phyloP scores from a whole-genome alignment of 1,284 basidiomycete species.

The Leccinum solheimii region DNA sequence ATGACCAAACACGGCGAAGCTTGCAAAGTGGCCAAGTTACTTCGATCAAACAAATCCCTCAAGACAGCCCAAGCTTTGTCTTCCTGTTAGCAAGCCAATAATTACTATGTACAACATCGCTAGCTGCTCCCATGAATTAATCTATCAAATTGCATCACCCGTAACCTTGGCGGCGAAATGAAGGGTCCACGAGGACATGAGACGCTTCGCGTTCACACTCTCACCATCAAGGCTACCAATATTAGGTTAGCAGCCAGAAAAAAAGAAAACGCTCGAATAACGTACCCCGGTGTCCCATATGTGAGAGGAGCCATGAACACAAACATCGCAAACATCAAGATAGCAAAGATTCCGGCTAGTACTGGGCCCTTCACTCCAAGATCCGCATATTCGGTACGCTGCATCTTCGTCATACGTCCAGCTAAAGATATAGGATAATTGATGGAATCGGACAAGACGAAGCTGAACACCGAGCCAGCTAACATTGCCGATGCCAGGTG shows the following conservation, averaged over 20 bases:
- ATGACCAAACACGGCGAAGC: background rate
- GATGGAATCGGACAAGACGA: constrained; percentile 88
- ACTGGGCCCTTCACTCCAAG: constrained; percentile 68
- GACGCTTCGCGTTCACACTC: constrained; percentile 67
- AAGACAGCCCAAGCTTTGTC: constrained; percentile 5
- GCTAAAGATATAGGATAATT: constrained; percentile 86
- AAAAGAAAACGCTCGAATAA: constrained; percentile 19
- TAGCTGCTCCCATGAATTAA: constrained; percentile 14
- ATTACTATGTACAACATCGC: constrained; percentile 24
- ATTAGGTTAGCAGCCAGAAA: constrained; percentile 10
- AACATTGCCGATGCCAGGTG: constrained; percentile 91
- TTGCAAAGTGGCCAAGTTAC: background rate
- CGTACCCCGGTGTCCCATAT: constrained; percentile 89
- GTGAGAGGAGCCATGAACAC: constrained; percentile 84
- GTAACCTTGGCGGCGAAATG: constrained; percentile 79
- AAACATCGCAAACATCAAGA: constrained; percentile 69
- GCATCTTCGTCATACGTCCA: constrained; percentile 61
- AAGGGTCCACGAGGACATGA: constrained; percentile 79
- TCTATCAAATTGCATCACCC: constrained; percentile 36
- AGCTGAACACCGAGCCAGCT: constrained; percentile 90
- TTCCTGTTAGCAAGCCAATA: constrained; percentile 21
- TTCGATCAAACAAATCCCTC: background rate
- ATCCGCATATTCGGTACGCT: constrained; percentile 68
- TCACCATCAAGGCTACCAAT: constrained; percentile 67
- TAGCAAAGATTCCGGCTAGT: constrained; percentile 57